Evolutionary conservation across 768 basidiomycete genomes (phyloP).

Genomic region (Scleroderma bovista): DNA sequence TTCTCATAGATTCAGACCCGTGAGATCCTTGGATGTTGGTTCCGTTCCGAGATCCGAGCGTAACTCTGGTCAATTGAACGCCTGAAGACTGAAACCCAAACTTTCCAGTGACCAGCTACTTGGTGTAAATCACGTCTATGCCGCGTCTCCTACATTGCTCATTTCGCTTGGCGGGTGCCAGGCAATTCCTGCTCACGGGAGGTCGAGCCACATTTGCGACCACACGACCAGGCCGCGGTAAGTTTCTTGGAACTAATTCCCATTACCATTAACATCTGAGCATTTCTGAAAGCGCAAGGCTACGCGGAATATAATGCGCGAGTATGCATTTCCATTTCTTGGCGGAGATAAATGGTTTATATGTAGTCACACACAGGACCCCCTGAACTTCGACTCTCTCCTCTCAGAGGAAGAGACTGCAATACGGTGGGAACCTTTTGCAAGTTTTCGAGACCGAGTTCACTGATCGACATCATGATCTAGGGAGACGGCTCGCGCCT

Average conservation of each 20-base stretch:
- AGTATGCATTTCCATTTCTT: constrained; percentile 9
- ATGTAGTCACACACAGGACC: constrained; percentile 52
- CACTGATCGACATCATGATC: constrained; percentile 5
- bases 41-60: constrained; percentile 6
- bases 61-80: too few relatives aligned
- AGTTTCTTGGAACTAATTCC: constrained; percentile 1
- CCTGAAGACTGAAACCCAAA: background rate
- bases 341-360: background rate
- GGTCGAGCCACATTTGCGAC: constrained; percentile 14
- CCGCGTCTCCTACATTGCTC: constrained; percentile 5
- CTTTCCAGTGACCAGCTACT: background rate
- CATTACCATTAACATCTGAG: background rate
- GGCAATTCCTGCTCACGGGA: constrained; percentile 6
- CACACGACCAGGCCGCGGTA: constrained; percentile 12
- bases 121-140: constrained; percentile 3
- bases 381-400: constrained; percentile 70
- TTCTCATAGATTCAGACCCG: background rate
- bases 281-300: constrained; percentile 11
- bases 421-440: constrained; percentile 55
- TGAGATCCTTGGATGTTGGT: background rate
- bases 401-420: constrained; percentile 88
- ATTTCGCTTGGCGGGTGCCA: constrained; percentile 6
- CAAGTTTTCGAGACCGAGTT: background rate
- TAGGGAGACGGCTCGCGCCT: constrained; percentile 77
- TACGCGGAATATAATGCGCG: constrained; percentile 16